A percentile compares a stretch with the other conserved stretches of the same genome.
Evolutionary conservation across 768 basidiomycete genomes (phyloP).

Genomic region (Clathrus columnatus): DNA sequence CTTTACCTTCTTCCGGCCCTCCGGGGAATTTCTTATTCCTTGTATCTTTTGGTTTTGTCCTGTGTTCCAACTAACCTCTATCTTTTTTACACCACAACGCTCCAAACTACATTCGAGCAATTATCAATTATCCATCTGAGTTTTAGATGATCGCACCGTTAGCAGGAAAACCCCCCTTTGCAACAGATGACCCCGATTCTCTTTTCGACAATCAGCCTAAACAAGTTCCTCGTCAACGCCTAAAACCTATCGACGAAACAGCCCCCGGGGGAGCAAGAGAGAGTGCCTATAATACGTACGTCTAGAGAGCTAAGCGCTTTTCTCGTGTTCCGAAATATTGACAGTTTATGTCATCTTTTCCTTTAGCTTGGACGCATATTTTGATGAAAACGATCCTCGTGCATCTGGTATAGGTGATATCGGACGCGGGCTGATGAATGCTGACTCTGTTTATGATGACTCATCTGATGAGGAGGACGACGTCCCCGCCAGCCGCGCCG

Average conservation of each 20-base stretch:
- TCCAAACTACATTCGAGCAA: not conserved
- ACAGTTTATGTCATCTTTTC: conserved; percentile 6
- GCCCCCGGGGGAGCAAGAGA: conserved; percentile 41
- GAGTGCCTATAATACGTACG: conserved; percentile 65
- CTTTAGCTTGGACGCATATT: conserved; percentile 9
- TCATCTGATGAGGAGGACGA: conserved; percentile 30
- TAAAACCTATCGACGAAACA: conserved; percentile 33
- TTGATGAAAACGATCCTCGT: conserved; percentile 19
- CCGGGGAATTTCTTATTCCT: not conserved
- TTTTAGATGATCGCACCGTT: conserved; percentile 32
- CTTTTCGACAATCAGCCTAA: conserved; percentile 41
- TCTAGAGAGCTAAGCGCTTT: conserved; percentile 12
- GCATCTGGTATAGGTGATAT: conserved; percentile 47
- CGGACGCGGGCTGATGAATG: conserved; percentile 40
- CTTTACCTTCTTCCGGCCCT: not conserved
- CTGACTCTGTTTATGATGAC: conserved; percentile 34
- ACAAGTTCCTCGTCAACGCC: conserved; percentile 29
- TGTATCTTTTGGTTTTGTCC: not conserved
- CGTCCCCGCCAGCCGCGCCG: conserved; percentile 28
- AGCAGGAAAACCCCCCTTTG: conserved; percentile 57
- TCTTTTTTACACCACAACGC: not conserved
- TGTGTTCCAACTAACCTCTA: not conserved
- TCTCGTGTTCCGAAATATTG: conserved; percentile 7
- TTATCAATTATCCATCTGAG: not conserved
- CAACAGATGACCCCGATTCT: conserved; percentile 59